Evolutionary conservation across 106 monocot species (phyloP).

Genomic region (Acanthochlamys bracteata): DNA sequence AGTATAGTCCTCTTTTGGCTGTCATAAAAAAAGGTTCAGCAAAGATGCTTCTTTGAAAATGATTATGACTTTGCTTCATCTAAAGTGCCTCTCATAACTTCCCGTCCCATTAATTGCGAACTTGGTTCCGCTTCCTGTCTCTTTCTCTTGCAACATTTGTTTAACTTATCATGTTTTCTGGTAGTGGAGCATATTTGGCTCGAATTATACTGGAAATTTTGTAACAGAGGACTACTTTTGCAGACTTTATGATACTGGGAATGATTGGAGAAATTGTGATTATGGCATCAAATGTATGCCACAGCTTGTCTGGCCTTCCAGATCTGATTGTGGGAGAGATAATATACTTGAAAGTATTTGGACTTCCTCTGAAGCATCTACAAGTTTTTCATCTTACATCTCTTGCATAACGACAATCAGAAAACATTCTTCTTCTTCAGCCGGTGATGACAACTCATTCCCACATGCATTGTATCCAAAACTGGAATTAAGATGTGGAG

Average conservation of each 20-base stretch:
- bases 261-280: constrained; percentile 11
- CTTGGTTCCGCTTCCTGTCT: no score
- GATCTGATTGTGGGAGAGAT: neutral
- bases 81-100: no score
- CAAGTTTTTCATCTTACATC: constrained; percentile 30
- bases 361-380: constrained; percentile 11
- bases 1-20: no score
- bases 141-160: no score
- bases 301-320: constrained; percentile 31
- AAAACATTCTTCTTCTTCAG: constrained; percentile 7
- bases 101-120: no score
- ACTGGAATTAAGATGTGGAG: no score
- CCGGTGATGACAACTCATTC: constrained; percentile 12
- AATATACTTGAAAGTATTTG: constrained; percentile 24
- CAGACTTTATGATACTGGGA: constrained; percentile 39
- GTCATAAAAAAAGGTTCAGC: no score
- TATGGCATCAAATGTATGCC: constrained; percentile 17
- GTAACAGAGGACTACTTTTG: constrained; percentile 1
- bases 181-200: no score
- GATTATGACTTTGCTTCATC: no score
- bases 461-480: constrained; percentile 71
- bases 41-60: no score
- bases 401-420: constrained; percentile 46
- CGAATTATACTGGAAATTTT: no score
- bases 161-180: no score